These are phyloP conservation scores for Aureobasidium namibiae DNA, from an alignment of 2,329 filamentous ascomycete genomes.

Conservation along the genomic window DNA sequence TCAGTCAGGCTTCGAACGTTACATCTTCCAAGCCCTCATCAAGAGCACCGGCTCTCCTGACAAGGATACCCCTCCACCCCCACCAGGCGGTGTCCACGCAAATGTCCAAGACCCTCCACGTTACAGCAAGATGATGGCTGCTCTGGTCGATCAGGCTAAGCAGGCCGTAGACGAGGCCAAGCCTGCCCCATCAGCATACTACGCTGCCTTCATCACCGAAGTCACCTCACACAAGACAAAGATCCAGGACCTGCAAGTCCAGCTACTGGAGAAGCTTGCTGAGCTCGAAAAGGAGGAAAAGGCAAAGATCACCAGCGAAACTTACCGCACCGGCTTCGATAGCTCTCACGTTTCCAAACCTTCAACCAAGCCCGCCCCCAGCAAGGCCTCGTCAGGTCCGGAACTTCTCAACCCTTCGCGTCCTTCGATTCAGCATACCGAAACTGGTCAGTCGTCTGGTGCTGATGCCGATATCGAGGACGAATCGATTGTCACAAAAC, in stretches of 20 bases:
- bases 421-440: constrained; percentile 28
- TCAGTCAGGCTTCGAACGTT: constrained; percentile 60
- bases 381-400: constrained; percentile 15
- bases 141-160: constrained; percentile 89
- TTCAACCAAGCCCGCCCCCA: constrained; percentile 18
- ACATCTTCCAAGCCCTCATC: constrained; percentile 84
- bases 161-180: constrained; percentile 67
- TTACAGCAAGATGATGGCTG: constrained; percentile 98
- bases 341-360: constrained; percentile 68
- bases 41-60: constrained; percentile 64
- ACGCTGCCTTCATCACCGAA: constrained; percentile 68
- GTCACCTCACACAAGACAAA: constrained; percentile 69
- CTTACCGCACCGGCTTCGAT: constrained; percentile 82
- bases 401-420: constrained; percentile 60
- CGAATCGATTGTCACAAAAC: constrained; percentile 31
- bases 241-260: constrained; percentile 66
- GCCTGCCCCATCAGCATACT: constrained; percentile 52
- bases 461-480: constrained; percentile 57
- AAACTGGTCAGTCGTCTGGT: constrained; percentile 45
- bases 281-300: constrained; percentile 78
- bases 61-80: constrained; percentile 66
- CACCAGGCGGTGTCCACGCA: constrained; percentile 71
- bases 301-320: constrained; percentile 89
- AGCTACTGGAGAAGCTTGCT: constrained; percentile 65
- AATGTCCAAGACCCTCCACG: constrained; percentile 67